These are phyloP conservation scores for Kodamaea kaohsiungensis DNA, from an alignment of 805 yeast species.

Conservation along the genomic window DNA sequence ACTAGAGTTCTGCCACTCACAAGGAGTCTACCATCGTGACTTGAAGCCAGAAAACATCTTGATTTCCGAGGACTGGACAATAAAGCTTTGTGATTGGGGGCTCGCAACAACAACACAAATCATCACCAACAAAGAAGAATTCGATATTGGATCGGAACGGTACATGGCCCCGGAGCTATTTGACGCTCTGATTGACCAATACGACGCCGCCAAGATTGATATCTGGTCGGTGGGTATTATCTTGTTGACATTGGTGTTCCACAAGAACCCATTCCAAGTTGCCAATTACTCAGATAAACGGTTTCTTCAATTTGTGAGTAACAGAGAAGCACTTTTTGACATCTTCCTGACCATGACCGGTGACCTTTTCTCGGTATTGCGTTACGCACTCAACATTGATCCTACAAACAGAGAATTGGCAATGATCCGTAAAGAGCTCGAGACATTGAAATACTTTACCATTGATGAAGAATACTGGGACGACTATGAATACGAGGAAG, in stretches of 20 bases:
- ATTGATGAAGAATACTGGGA: slow-evolving; percentile 65
- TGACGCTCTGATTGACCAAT: slow-evolving; percentile 57
- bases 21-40: slow-evolving; percentile 33
- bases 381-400: slow-evolving; percentile 77
- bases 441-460: slow-evolving; percentile 66
- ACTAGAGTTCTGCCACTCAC: slow-evolving; percentile 50
- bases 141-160: slow-evolving; percentile 86
- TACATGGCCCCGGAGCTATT: slow-evolving; percentile 95
- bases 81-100: slow-evolving; percentile 61
- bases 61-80: slow-evolving; percentile 48
- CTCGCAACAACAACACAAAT: slow-evolving; percentile 52
- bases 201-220: slow-evolving; percentile 81
- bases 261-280: slow-evolving; percentile 80
- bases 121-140: slow-evolving; percentile 56
- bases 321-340: slow-evolving; percentile 88
- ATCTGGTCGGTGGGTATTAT: slow-evolving; percentile 90
- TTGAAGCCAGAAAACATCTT: slow-evolving; percentile 30
- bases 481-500: slow-evolving; percentile 27
- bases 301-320: slow-evolving; percentile 81
- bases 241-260: slow-evolving; percentile 80
- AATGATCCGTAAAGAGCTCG: slow-evolving; percentile 60
- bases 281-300: slow-evolving; percentile 81
- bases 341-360: slow-evolving; percentile 86
- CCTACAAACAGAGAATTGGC: slow-evolving; percentile 78
- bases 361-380: slow-evolving; percentile 81